These are phyloP conservation scores for Backusella liffmaniae DNA, from an alignment of 192 early-diverging fungal species.

Conservation along the genomic window DNA sequence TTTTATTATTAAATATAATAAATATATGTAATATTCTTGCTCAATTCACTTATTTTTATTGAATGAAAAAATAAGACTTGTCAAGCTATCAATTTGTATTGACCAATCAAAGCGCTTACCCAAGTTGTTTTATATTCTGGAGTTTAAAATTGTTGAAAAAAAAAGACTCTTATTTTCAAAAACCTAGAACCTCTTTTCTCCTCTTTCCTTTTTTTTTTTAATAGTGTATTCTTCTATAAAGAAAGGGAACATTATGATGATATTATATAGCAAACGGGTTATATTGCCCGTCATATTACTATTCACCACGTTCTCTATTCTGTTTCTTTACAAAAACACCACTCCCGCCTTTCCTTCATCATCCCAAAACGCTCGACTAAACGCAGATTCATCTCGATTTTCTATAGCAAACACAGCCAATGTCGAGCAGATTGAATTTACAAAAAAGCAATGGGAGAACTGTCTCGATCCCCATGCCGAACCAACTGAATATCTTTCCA, in stretches of 20 bases:
- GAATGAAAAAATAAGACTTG: background rate
- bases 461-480: conserved; percentile 18
- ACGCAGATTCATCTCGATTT: background rate
- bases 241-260: background rate
- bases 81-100: background rate
- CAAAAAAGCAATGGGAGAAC: conserved; percentile 25
- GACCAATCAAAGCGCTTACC: background rate
- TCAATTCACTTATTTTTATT: background rate
- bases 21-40: background rate
- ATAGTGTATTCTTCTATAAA: background rate
- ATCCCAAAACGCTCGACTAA: background rate
- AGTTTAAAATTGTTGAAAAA: background rate
- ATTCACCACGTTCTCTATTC: background rate
- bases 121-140: background rate
- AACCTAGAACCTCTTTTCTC: background rate
- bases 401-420: conserved; percentile 11
- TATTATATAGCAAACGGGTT: conserved; percentile 5
- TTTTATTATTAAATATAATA: too few species aligned
- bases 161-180: background rate
- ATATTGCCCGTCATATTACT: background rate
- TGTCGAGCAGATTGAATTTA: conserved; percentile 7
- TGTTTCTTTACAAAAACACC: conserved; percentile 4
- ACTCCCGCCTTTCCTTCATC: background rate
- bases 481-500: conserved; percentile 30
- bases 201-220: background rate